phyloP scores from a whole-genome alignment of 2,329 filamentous ascomycete species.

The Aspergillus bombycis region DNA sequence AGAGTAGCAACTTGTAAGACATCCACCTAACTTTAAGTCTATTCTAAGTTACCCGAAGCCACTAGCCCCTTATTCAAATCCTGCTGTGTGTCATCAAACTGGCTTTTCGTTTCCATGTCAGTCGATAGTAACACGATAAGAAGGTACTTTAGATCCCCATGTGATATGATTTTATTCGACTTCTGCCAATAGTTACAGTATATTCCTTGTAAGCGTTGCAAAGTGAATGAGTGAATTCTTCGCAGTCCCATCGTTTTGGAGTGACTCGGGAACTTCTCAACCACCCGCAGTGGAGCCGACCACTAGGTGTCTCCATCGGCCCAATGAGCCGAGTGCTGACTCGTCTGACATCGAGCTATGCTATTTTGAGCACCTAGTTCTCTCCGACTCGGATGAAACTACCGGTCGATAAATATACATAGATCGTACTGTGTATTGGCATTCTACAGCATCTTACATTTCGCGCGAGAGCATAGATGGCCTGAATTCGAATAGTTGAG shows the following conservation, averaged over 20 bases:
- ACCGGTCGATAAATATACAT: neutral
- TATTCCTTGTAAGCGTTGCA: too few species aligned
- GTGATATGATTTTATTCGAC: too few species aligned
- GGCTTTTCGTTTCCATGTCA: too few species aligned
- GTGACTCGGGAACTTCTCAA: too few species aligned
- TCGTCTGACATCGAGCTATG: neutral
- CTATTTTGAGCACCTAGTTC: neutral
- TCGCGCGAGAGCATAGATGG: neutral
- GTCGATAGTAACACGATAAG: too few species aligned
- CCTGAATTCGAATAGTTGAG: neutral
- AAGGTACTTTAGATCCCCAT: too few species aligned
- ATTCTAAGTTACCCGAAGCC: neutral
- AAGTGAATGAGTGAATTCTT: too few species aligned
- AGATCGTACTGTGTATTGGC: neutral
- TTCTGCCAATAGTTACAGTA: too few species aligned
- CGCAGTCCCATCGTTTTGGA: too few species aligned
- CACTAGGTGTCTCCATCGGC: neutral
- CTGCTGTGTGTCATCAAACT: too few species aligned
- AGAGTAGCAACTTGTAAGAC: neutral
- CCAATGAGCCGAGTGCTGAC: neutral
- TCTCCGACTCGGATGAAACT: neutral
- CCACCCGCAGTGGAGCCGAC: neutral
- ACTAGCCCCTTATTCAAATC: neutral
- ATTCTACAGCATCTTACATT: neutral
- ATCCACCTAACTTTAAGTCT: neutral